Conservation (phyloP, 495 filamentous ascomycete genomes). For the Penicillium nucicola region DNA sequence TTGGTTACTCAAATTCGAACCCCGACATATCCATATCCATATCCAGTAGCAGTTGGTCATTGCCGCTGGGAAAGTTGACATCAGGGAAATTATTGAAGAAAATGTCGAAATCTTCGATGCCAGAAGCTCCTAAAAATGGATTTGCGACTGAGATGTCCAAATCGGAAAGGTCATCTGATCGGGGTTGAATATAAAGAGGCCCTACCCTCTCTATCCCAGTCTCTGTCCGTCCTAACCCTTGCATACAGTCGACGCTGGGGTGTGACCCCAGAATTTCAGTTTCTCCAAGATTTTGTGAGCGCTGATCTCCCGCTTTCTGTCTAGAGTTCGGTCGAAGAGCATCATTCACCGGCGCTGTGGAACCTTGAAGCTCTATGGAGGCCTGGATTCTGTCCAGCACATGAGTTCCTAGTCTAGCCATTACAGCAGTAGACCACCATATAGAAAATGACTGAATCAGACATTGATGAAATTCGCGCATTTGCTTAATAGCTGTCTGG, state of each 20-base stretch:
- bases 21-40: conserved; percentile 1
- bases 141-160: conserved; percentile 2
- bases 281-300: too few relatives aligned
- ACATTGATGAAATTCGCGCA: conserved; percentile 14
- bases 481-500: conserved; percentile 8
- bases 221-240: not conserved
- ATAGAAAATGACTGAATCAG: conserved; percentile 7
- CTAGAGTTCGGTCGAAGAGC: conserved; percentile 3
- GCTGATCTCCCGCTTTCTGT: not conserved
- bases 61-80: conserved; percentile 17
- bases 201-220: not conserved
- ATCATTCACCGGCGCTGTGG: not conserved
- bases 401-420: conserved; percentile 20
- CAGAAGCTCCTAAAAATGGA: not conserved
- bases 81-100: conserved; percentile 22
- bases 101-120: conserved; percentile 11
- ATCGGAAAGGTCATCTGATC: conserved; percentile 1
- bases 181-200: not conserved
- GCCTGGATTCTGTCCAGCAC: conserved; percentile 14
- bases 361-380: not conserved
- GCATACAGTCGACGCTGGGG: not conserved
- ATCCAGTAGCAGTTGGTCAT: conserved; percentile 8
- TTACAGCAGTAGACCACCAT: conserved; percentile 26
- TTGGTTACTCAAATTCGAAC: not conserved
- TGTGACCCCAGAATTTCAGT: not conserved